Evolutionary conservation across 306 rosid genomes (phyloP).

Genomic region (Corylus americana): DNA sequence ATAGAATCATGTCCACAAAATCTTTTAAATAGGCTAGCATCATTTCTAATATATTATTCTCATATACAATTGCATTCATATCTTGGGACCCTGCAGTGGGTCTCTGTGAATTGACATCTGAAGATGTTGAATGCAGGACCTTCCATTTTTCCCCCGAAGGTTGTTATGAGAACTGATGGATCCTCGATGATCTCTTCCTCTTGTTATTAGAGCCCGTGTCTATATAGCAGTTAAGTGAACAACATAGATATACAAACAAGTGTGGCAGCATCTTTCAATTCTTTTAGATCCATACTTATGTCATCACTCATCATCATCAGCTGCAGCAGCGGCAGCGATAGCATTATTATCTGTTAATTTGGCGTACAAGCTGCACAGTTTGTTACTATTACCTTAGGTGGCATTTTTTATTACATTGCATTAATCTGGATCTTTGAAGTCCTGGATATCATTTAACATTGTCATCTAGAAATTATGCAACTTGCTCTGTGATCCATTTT

Average conservation of each 20-base stretch:
- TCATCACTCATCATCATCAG: not conserved
- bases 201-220: slow-evolving; percentile 76
- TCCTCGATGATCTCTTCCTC: slow-evolving; percentile 82
- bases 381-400: not conserved
- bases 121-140: slow-evolving; percentile 52
- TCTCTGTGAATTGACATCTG: slow-evolving; percentile 6
- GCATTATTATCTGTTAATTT: not conserved
- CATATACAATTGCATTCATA: not conserved
- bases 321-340: no score
- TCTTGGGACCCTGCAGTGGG: not conserved
- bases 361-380: not conserved
- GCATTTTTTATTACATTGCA: not conserved
- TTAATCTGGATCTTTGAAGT: not conserved
- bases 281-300: not conserved
- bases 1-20: not conserved
- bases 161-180: slow-evolving; percentile 61
- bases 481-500: not conserved
- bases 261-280: slow-evolving; percentile 2
- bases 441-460: not conserved
- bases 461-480: not conserved
- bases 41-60: not conserved
- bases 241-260: slow-evolving; percentile 1
- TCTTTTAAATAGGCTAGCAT: not conserved
- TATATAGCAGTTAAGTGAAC: slow-evolving; percentile 59
- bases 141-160: slow-evolving; percentile 78